phyloP scores from a whole-genome alignment of 768 basidiomycete species.

The Phanerochaete carnosa region DNA sequence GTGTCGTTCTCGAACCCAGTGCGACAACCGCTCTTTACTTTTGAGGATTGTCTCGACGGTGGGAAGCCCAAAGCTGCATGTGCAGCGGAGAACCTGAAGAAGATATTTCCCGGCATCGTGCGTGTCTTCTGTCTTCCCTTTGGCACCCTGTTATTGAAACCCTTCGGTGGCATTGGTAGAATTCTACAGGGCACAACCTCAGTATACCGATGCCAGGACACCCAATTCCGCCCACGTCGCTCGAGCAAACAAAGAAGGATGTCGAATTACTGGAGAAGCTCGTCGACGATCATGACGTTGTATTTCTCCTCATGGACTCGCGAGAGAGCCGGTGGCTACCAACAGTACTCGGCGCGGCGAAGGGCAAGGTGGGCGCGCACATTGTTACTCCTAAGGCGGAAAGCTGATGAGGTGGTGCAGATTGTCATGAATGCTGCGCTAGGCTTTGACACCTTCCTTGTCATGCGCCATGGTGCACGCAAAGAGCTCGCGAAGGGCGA shows the following conservation, averaged over 20 bases:
- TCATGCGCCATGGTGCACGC: slow-evolving; percentile 91
- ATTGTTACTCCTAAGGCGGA: neutral
- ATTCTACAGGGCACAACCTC: slow-evolving; percentile 73
- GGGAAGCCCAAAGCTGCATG: slow-evolving; percentile 93
- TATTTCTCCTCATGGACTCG: slow-evolving; percentile 98
- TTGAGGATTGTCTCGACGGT: slow-evolving; percentile 88
- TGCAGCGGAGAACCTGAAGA: slow-evolving; percentile 80
- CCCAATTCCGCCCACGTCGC: slow-evolving; percentile 63
- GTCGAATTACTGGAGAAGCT: slow-evolving; percentile 72
- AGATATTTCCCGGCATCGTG: slow-evolving; percentile 92
- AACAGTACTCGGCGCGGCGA: slow-evolving; percentile 79
- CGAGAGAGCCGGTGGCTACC: slow-evolving; percentile 96
- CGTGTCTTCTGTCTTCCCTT: slow-evolving; percentile 26
- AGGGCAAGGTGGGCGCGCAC: slow-evolving; percentile 67
- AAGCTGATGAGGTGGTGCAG: slow-evolving; percentile 32
- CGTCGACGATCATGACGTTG: slow-evolving; percentile 81
- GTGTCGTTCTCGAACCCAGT: slow-evolving; percentile 99
- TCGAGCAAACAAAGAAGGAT: slow-evolving; percentile 61
- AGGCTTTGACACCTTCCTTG: slow-evolving; percentile 94
- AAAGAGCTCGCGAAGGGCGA: slow-evolving; percentile 30
- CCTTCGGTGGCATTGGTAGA: slow-evolving; percentile 39
- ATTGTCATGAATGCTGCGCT: slow-evolving; percentile 93
- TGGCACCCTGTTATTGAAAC: neutral
- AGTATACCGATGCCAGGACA: slow-evolving; percentile 98
- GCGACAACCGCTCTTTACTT: slow-evolving; percentile 94